phyloP scores from a whole-genome alignment of 257 asterid species.

The Linderniella brevidens region DNA sequence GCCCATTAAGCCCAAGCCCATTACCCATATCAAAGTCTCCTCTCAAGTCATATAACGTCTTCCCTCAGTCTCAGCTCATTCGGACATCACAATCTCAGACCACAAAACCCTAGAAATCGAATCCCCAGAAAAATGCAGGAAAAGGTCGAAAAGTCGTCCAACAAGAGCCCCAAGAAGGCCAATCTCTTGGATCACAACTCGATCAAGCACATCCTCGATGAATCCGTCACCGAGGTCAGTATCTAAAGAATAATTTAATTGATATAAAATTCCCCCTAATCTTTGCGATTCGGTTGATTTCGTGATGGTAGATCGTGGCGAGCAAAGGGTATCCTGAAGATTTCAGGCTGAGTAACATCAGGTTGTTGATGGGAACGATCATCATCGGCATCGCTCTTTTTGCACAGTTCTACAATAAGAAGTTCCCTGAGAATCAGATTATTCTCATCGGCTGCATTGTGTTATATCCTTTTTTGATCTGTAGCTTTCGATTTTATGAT shows the following conservation, averaged over 20 bases:
- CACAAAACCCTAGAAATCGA: slow-evolving; percentile 23
- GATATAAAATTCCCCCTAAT: not conserved
- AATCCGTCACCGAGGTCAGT: slow-evolving; percentile 62
- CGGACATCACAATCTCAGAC: no score
- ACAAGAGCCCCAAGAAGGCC: slow-evolving; percentile 40
- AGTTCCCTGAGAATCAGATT: slow-evolving; percentile 71
- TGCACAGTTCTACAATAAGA: slow-evolving; percentile 94
- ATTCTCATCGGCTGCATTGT: slow-evolving; percentile 74
- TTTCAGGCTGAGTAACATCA: slow-evolving; percentile 68
- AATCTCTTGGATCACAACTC: slow-evolving; percentile 85
- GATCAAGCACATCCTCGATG: slow-evolving; percentile 71
- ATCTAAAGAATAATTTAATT: not conserved
- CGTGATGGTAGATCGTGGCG: slow-evolving; percentile 53
- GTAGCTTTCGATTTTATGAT: no score
- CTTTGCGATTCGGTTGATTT: not conserved
- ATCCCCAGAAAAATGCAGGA: slow-evolving; percentile 9
- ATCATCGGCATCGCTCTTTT: slow-evolving; percentile 65
- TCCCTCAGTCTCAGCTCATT: no score
- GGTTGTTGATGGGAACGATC: slow-evolving; percentile 54
- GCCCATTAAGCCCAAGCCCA: no score
- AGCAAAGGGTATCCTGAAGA: slow-evolving; percentile 75
- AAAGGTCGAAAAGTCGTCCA: slow-evolving; percentile 22
- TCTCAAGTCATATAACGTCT: no score
- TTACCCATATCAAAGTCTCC: no score
- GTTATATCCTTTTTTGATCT: slow-evolving; percentile 58